phyloP scores from a whole-genome alignment of 805 yeast species.

The Kodamaea fukazawae region DNA sequence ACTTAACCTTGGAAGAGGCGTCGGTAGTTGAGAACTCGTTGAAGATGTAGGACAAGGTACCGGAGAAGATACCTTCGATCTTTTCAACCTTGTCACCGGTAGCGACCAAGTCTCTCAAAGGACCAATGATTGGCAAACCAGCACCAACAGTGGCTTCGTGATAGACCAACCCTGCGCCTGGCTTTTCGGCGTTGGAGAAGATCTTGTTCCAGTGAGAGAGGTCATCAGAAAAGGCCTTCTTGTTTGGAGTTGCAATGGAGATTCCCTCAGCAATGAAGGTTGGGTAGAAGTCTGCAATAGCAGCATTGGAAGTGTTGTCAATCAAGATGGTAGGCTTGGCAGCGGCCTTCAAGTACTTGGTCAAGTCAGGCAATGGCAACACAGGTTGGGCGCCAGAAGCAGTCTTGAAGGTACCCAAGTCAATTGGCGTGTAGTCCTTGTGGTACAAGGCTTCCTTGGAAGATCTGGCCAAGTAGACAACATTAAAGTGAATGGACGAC shows the following conservation, averaged over 20 bases:
- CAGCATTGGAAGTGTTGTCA: slow-evolving; percentile 89
- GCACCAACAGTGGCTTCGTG: slow-evolving; percentile 99
- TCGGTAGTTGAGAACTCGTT: slow-evolving; percentile 81
- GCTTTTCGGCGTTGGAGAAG: slow-evolving; percentile 51
- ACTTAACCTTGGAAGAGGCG: slow-evolving; percentile 58
- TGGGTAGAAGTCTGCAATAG: slow-evolving; percentile 76
- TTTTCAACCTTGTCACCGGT: slow-evolving; percentile 92
- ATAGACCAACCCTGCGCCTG: slow-evolving; percentile 72
- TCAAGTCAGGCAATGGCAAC: slow-evolving; percentile 55
- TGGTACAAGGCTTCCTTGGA: slow-evolving; percentile 68
- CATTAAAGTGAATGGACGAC: slow-evolving; percentile 65
- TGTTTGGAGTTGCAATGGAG: slow-evolving; percentile 96
- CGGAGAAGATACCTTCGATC: slow-evolving; percentile 95
- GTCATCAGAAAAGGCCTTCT: slow-evolving; percentile 89
- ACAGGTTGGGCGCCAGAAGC: slow-evolving; percentile 45
- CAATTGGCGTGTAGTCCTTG: slow-evolving; percentile 67
- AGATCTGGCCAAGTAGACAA: slow-evolving; percentile 72
- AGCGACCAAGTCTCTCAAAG: slow-evolving; percentile 80
- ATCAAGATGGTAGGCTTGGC: slow-evolving; percentile 77
- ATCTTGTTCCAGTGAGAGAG: slow-evolving; percentile 73
- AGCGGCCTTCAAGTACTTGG: slow-evolving; percentile 61
- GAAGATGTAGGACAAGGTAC: slow-evolving; percentile 92
- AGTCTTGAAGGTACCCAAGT: slow-evolving; percentile 56
- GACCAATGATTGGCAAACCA: slow-evolving; percentile 89
- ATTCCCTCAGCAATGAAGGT: slow-evolving; percentile 70